A percentile compares a stretch with the other conserved stretches of the same genome.
Evolutionary conservation across 108 stramenopile genomes (phyloP).

Genomic region (Epipyxis sp.): DNA sequence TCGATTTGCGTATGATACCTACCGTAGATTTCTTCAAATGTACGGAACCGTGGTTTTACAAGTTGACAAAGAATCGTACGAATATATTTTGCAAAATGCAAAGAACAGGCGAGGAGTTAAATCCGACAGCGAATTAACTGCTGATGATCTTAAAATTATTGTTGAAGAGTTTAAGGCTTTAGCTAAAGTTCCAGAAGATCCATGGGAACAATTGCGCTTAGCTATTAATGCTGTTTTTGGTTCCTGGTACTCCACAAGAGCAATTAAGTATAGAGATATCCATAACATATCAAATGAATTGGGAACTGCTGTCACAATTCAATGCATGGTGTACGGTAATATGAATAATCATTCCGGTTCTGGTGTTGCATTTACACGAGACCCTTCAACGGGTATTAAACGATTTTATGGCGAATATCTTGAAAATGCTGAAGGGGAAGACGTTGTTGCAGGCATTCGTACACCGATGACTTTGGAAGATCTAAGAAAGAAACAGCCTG

Average conservation of each 20-base stretch:
- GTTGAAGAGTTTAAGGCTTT: constrained; percentile 15
- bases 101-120: neutral
- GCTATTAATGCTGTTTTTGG: constrained; percentile 18
- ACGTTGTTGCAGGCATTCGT: constrained; percentile 20
- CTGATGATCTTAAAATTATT: neutral
- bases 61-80: constrained; percentile 70
- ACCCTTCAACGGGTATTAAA: neutral
- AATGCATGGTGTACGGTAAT: constrained; percentile 33
- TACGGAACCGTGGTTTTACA: constrained; percentile 74
- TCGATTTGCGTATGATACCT: constrained; percentile 74
- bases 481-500: neutral
- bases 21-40: constrained; percentile 77
- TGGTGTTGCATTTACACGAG: constrained; percentile 22
- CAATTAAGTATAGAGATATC: neutral
- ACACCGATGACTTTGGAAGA: neutral
- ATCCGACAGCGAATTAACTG: neutral
- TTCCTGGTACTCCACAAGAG: constrained; percentile 13
- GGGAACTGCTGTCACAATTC: constrained; percentile 10
- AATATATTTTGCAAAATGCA: constrained; percentile 42
- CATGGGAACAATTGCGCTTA: constrained; percentile 9
- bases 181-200: constrained; percentile 13
- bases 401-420: constrained; percentile 3
- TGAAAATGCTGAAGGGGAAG: constrained; percentile 3
- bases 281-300: neutral
- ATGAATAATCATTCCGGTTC: constrained; percentile 23